These are phyloP conservation scores for Podospora pseudocomata DNA, from an alignment of 495 filamentous ascomycete species.

Conservation along the genomic window DNA sequence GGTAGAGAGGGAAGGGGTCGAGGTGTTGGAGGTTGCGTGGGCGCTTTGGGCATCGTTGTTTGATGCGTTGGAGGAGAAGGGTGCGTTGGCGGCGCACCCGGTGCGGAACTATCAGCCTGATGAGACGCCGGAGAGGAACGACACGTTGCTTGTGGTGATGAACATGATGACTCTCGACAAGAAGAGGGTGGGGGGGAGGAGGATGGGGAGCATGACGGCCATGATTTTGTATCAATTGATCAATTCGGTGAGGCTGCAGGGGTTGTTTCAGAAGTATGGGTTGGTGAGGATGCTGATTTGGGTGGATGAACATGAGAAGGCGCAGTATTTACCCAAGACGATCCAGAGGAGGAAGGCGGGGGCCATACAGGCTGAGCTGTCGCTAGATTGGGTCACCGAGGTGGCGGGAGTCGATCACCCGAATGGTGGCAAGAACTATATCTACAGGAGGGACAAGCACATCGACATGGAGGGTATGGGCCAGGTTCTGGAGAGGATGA, in stretches of 20 bases:
- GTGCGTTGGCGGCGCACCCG: constrained; percentile 49
- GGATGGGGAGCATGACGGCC: constrained; percentile 38
- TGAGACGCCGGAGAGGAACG: constrained; percentile 47
- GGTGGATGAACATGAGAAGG: constrained; percentile 49
- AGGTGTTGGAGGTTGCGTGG: constrained; percentile 48
- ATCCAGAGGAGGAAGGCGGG: constrained; percentile 50
- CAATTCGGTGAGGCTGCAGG: constrained; percentile 35
- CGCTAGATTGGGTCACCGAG: constrained; percentile 46
- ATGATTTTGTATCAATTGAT: constrained; percentile 51
- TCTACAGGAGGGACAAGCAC: constrained; percentile 27
- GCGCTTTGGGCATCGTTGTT: constrained; percentile 48
- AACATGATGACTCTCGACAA: constrained; percentile 49
- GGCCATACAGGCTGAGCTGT: constrained; percentile 55
- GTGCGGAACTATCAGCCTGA: constrained; percentile 19
- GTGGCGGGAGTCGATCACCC: constrained; percentile 34
- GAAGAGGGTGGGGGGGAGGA: constrained; percentile 23
- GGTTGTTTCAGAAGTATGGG: constrained; percentile 59
- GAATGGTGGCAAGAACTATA: not conserved
- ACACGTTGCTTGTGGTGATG: constrained; percentile 63
- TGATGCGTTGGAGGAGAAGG: constrained; percentile 42
- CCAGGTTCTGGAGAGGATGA: constrained; percentile 34
- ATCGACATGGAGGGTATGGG: constrained; percentile 36
- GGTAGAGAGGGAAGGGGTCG: constrained; percentile 53
- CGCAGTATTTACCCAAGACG: constrained; percentile 50
- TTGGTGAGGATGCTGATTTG: constrained; percentile 70